A percentile compares a stretch with the other conserved stretches of the same genome.
phyloP scores from a whole-genome alignment of 1,284 basidiomycete species.

The Marasmius tenuissimus region DNA sequence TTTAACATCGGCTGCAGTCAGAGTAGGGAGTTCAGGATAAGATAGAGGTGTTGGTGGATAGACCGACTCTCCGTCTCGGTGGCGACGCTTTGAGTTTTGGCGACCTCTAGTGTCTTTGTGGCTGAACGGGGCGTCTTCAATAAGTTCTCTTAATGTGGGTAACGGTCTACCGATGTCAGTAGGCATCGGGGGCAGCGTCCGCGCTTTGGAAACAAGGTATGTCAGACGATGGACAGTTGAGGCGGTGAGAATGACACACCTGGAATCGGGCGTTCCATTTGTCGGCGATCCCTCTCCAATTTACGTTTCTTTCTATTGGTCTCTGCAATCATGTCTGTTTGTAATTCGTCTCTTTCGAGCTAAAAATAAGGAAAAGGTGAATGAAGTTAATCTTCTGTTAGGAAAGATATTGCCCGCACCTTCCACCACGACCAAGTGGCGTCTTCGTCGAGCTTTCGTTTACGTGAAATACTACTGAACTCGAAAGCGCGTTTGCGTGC shows the following conservation, averaged over 20 bases:
- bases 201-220: constrained; percentile 5
- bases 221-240: constrained; percentile 14
- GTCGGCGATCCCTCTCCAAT: constrained; percentile 79
- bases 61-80: background rate
- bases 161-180: constrained; percentile 39
- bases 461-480: constrained; percentile 52
- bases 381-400: constrained; percentile 6
- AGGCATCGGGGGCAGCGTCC: constrained; percentile 50
- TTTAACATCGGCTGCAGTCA: constrained; percentile 50
- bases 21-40: constrained; percentile 55
- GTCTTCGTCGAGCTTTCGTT: constrained; percentile 60
- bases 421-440: constrained; percentile 79
- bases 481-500: constrained; percentile 69
- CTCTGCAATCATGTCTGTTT: constrained; percentile 81
- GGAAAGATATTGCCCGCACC: constrained; percentile 37
- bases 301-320: constrained; percentile 77
- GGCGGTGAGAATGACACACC: constrained; percentile 36
- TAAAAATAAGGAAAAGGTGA: constrained; percentile 25
- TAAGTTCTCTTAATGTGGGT: constrained; percentile 13
- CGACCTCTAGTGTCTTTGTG: background rate
- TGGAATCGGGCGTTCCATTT: constrained; percentile 71
- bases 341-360: constrained; percentile 71
- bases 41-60: constrained; percentile 26
- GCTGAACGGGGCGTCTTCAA: background rate
- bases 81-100: background rate